Base-by-base conservation (phyloP, 163 green algal genomes). In the Chlamydomonas reinhardtii region DNA sequence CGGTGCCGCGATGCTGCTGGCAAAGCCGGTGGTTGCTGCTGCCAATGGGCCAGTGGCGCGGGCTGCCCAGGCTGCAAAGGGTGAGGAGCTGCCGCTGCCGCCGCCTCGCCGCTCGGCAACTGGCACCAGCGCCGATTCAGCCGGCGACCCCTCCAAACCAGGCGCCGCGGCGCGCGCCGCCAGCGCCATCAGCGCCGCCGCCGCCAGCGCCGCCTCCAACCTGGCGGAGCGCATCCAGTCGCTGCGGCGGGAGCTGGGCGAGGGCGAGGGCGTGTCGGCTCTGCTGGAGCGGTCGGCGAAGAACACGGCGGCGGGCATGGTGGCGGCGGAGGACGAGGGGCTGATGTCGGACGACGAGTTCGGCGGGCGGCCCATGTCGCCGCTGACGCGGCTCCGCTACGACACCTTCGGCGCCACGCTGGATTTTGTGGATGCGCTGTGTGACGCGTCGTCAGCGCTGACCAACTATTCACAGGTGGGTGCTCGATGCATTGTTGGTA, bases 341-440 rank as follows among this genome's bases (percentile, higher is more conserved):
- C 17, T 85, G 25, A 20, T 91, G 61, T 81, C n/a, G 2, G 85
- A 91, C 52, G 90, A 93, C 68, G 90, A 91, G 82, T 75, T 72
- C n/a, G 34, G 43, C 17, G 74, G 59, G 9, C 68, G 81, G 56
- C 85, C 85, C 31, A 77, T 94, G 89, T 92, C 91, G 69, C 86
- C 83, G 4, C 85, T 82, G 29, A 78, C 89, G 20, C 90, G 90
- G 61, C 88, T 95, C 79, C 91, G 95, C 25, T 92, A 97, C 75
- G 95, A 95, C 74, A 98, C 94, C 20, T 98, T 99, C 90, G 94
- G 94, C 4, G 96, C 97, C n/a, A 99, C 96, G 0, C 92, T 99
- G 27, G 96, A 99, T 87, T 98, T 99, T 87, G 93, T 99, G 16
- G 96, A 99, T 31, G 95, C 97, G 8, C 94, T 99, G 43, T 99